A percentile compares a stretch with the other conserved stretches of the same genome.
Evolutionary conservation across 495 filamentous ascomycete species (phyloP).

Genomic region (Talaromyces adpressus): DNA sequence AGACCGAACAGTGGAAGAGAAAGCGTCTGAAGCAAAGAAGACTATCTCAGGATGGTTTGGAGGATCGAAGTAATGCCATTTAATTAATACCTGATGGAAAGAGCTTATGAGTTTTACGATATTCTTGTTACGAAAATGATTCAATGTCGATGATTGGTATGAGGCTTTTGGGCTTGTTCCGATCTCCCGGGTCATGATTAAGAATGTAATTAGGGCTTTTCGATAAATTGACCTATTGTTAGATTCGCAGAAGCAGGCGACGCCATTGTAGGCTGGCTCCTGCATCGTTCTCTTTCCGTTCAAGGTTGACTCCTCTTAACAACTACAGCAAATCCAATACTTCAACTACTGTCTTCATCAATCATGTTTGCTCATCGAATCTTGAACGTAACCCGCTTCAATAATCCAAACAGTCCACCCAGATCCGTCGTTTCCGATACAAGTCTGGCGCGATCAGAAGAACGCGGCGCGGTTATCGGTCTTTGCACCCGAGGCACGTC

Average conservation of each 20-base stretch:
- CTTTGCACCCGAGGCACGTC: no score
- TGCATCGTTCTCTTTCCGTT: neutral
- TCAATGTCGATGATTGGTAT: neutral
- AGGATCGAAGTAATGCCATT: constrained; percentile 44
- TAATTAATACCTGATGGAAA: neutral
- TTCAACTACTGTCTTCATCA: neutral
- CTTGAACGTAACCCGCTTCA: neutral
- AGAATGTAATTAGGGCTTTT: neutral
- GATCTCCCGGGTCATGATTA: neutral
- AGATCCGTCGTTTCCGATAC: no score
- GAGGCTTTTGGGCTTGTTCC: neutral
- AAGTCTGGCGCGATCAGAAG: no score
- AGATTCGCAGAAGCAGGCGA: neutral
- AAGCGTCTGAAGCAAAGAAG: constrained; percentile 71
- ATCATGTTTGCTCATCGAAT: neutral
- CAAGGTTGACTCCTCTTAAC: no score
- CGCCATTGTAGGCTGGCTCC: neutral
- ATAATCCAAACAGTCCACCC: no score
- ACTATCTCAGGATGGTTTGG: constrained; percentile 77
- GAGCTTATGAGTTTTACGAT: neutral
- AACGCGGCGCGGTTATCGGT: no score
- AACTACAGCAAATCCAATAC: no score
- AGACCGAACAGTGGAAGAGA: constrained; percentile 70
- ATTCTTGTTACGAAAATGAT: neutral
- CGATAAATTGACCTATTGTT: neutral